Base-by-base conservation (phyloP, 73 alveolate genomes). In the Paramecium bursaria region DNA sequence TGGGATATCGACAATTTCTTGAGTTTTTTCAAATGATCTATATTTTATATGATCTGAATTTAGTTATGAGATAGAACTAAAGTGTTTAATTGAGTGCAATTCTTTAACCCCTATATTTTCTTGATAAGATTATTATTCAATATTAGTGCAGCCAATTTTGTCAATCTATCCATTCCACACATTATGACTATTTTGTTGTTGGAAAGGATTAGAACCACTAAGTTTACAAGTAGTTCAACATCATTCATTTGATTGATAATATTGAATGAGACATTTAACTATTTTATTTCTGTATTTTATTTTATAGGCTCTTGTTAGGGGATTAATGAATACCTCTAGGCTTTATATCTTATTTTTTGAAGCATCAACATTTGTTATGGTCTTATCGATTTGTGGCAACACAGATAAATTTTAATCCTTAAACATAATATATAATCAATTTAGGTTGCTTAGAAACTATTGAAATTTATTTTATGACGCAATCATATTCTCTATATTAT, bases 21-120 rank as follows among this genome's bases (percentile, higher is more conserved):
- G 19, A 67, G 33, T 67, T 67, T 67, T 11, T n/a, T 35, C 44
- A 67, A 67, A 14, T 67, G 82, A 9, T 44, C 9, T 15, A 67
- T 67, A 3, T 47, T 47, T 10, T 67, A 17, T 5, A 67, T 23
- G 14, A 2, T 27, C 0, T 15, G 15, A 25, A 67, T 15, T 67
- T 35, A 2, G 21, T 67, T 67, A 35, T 67, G 49, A 1, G 82
- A 67, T 35, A 67, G 44, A 4, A 67, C 60, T 67, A 67, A 39
- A 39, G 55, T 42, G 44, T 67, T 42, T 6, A 67, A 39, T 42
- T 67, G 42, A 25, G 33, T 25, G n/a, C n/a, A n/a, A n/a, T n/a
- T n/a, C n/a, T n/a, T n/a, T n/a, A n/a, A n/a, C n/a, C 55, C 55
- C 11, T 67, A 17, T 5, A 67, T 23, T 30, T 2, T 27, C 0